Evolutionary conservation across 768 basidiomycete genomes (phyloP), one percentile per base, ranked within the genome.

Genomic region (Serendipita indica): DNA sequence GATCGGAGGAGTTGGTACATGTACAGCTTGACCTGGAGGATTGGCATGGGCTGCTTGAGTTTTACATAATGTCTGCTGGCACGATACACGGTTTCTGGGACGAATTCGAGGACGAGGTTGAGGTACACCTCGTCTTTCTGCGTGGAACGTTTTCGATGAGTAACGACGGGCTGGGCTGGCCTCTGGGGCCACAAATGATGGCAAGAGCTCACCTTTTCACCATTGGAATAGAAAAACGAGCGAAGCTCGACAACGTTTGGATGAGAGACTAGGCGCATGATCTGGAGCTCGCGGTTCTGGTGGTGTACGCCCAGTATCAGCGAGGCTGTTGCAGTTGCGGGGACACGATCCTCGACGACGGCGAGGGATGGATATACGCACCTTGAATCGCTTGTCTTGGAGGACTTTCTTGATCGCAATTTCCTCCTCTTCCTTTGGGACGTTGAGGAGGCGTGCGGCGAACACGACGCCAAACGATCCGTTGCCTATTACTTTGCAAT

Each of bases 301-400:
- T 16, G 39, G 30, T 27, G 43, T 14, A 30, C 27, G 34, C 32
- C 18, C 41, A 41, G 14, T 16, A 41, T 28, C 34, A 22, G 13
- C 18, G 32, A 59, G 33, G 39, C 32, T 43, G 60, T 13, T 56
- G 39, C 43, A 61, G 30, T 22, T 46, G 46, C n/a, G 25, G 25
- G 59, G 37, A 16, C 45, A 62, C 60, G 41, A 30, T 33, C 27
- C n/a, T 32, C 34, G 39, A 10, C 22, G 41, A 59, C 34, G 30
- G 32, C 57, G 39, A 30, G 22, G 34, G 27, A 57, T 30, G 28
- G 12, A 25, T 28, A 25, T n/a, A 73, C 79, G 63, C 62, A 93
- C 94, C 89, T 99, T 99, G 86, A 99, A 99, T 65, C 96, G 83
- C 79, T 99, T 99, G 76, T 99, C 96, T 77, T 99, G 96, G 62